Evolutionary conservation across 1,284 basidiomycete species (phyloP).

Genomic region (Trichosporon faecale): DNA sequence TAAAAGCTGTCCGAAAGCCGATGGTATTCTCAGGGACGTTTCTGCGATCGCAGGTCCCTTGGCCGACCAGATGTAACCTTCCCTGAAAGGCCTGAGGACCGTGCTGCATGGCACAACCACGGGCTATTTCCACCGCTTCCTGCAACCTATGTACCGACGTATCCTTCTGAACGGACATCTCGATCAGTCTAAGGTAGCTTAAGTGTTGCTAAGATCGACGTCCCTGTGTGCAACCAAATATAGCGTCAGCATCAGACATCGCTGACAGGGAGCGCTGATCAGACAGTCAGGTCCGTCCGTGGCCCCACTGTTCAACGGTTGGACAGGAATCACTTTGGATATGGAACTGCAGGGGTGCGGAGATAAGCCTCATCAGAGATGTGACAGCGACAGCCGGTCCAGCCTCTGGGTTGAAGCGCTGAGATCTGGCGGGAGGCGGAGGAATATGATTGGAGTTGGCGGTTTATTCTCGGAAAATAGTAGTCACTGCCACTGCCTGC

Average conservation of each 20-base stretch:
- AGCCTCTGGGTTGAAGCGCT: not conserved
- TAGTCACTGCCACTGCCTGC: not conserved
- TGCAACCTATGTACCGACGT: not conserved
- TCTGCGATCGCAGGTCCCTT: not conserved
- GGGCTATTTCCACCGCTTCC: not conserved
- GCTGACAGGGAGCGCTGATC: not conserved
- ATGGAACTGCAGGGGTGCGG: not conserved
- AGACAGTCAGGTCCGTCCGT: not conserved
- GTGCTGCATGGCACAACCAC: not conserved
- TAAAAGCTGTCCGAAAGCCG: not conserved
- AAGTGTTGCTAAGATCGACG: not conserved
- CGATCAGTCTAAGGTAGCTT: not conserved
- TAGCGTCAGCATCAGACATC: not conserved
- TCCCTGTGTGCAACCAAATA: not conserved
- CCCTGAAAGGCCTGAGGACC: not conserved
- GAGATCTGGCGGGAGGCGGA: not conserved
- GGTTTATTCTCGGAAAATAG: not conserved
- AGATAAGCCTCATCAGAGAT: not conserved
- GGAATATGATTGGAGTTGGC: not conserved
- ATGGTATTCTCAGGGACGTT: not conserved
- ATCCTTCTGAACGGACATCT: not conserved
- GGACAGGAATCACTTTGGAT: not conserved
- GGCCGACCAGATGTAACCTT: not conserved
- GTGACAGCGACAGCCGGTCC: not conserved
- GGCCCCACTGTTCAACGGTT: not conserved